Evolutionary conservation across 2,329 filamentous ascomycete genomes (phyloP).

Genomic region (Colletotrichum sp.): DNA sequence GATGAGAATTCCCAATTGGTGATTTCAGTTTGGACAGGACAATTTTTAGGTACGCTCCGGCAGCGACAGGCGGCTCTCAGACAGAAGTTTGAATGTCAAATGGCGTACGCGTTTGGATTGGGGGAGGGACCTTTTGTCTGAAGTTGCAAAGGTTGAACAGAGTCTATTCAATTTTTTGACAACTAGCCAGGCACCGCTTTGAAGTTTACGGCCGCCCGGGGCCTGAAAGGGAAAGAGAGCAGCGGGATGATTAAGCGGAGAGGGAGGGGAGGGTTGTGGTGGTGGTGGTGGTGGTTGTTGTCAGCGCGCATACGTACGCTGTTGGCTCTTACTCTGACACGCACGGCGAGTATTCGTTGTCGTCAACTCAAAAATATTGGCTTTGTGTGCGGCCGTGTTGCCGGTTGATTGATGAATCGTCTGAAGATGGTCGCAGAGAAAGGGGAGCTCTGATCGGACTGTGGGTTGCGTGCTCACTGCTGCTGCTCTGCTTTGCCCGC

Average conservation of each 20-base stretch:
- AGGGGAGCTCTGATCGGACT: background rate
- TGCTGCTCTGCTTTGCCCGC: background rate
- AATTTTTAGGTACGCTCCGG: background rate
- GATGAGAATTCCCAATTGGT: background rate
- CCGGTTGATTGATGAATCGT: slow-evolving; percentile 9
- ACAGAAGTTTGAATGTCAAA: background rate
- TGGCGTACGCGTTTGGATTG: background rate
- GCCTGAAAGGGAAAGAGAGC: background rate
- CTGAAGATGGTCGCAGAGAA: background rate
- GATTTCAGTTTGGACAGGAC: background rate
- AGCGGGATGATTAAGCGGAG: background rate
- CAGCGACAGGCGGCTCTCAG: background rate
- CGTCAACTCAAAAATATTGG: slow-evolving; percentile 1
- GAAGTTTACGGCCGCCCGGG: background rate
- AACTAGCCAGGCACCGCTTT: background rate
- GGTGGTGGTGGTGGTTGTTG: background rate
- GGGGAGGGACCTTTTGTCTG: no score
- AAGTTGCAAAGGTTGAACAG: background rate
- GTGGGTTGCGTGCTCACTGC: background rate
- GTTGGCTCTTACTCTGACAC: background rate
- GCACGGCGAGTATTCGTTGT: background rate
- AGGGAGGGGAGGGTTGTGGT: background rate
- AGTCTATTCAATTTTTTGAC: background rate
- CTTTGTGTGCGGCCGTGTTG: background rate
- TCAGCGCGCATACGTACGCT: background rate